Percentiles rank a stretch among this genome's conserved stretches.
Conservation (phyloP, 2,329 filamentous ascomycete genomes). For the Lachnellula cervina region DNA sequence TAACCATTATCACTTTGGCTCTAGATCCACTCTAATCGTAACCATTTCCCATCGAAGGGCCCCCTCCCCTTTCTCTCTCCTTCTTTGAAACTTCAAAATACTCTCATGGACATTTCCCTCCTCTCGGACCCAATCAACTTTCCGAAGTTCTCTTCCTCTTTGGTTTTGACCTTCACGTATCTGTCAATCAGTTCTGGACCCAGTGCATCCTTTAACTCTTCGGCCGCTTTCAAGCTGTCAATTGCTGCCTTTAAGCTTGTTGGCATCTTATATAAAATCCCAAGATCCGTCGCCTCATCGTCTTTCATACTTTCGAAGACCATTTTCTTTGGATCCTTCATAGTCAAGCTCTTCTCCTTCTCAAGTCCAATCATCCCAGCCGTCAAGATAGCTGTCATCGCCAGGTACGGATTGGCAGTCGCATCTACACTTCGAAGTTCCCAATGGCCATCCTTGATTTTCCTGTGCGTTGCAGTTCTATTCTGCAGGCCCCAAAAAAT, state of each 20-base stretch:
- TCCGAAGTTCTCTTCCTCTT: conserved; percentile 47
- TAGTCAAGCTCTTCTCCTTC: conserved; percentile 38
- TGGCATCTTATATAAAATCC: conserved; percentile 52
- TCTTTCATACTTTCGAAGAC: conserved; percentile 35
- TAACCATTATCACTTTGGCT: too few species aligned
- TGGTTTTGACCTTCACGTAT: conserved; percentile 54
- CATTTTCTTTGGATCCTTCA: conserved; percentile 48
- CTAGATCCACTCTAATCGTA: too few species aligned
- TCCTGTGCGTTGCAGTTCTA: conserved; percentile 66
- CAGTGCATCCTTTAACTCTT: conserved; percentile 41
- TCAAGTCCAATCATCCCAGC: conserved; percentile 54
- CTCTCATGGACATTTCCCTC: conserved; percentile 9
- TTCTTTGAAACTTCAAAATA: too few species aligned
- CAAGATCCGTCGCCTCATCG: conserved; percentile 38
- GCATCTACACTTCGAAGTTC: conserved; percentile 71
- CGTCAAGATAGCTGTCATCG: conserved; percentile 53
- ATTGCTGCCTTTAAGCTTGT: conserved; percentile 50
- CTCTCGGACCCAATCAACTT: conserved; percentile 16
- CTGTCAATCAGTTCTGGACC: conserved; percentile 46
- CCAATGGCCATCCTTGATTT: conserved; percentile 63
- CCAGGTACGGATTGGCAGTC: conserved; percentile 43
- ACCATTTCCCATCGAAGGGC: too few species aligned
- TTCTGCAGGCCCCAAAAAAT: conserved; percentile 77
- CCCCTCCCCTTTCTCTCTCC: too few species aligned
- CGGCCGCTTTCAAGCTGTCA: conserved; percentile 43